Evolutionary conservation across 1,284 basidiomycete genomes (phyloP).

Genomic region (Earliella scabrosa): DNA sequence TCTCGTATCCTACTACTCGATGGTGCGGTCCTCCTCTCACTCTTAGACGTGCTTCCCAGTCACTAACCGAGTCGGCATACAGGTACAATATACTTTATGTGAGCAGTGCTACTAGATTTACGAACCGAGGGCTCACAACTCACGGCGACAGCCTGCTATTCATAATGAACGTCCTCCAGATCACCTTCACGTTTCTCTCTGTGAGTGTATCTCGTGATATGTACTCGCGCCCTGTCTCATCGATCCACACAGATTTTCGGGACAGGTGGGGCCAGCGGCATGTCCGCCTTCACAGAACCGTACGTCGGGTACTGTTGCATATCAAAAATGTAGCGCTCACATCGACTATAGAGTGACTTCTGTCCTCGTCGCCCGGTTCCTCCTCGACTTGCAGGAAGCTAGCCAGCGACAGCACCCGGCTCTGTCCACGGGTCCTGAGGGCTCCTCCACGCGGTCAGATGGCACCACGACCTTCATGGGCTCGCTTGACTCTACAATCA

Average conservation of each 20-base stretch:
- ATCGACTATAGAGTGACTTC: background rate
- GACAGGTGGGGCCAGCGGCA: background rate
- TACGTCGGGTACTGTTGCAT: background rate
- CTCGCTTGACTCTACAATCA: too few relatives aligned
- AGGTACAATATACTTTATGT: conserved; percentile 3
- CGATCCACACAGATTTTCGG: background rate
- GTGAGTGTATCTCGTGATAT: background rate
- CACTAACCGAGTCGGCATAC: background rate
- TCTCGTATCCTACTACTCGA: background rate
- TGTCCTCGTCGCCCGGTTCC: conserved; percentile 2
- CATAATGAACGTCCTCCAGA: background rate
- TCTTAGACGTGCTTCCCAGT: background rate
- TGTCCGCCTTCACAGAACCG: background rate
- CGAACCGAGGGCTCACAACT: too few relatives aligned
- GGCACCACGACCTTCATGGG: too few relatives aligned
- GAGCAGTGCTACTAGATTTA: background rate
- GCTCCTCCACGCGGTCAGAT: background rate
- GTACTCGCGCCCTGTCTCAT: background rate
- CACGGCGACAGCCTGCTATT: background rate
- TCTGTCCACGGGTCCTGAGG: too few relatives aligned
- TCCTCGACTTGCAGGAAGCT: conserved; percentile 10
- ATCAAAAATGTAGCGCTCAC: background rate
- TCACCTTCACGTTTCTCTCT: background rate
- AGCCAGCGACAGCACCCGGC: background rate
- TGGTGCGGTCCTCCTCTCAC: background rate